phyloP scores from a whole-genome alignment of 129 eudicot genomes.

The Artemisia tridentata region DNA sequence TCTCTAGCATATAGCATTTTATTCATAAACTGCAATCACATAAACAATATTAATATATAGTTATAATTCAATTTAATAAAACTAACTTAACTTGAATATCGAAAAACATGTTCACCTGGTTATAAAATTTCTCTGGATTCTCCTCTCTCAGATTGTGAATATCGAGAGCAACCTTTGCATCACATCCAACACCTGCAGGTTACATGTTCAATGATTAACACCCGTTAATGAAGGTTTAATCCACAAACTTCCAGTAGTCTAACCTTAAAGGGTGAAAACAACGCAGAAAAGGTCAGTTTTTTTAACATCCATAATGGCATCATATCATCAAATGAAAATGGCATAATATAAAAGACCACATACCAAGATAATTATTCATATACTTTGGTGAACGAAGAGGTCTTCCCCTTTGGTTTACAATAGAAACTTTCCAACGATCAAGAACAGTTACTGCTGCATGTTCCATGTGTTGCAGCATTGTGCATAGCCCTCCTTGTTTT shows the following conservation, averaged over 20 bases:
- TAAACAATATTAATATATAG: neutral
- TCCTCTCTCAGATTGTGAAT: conserved; percentile 73
- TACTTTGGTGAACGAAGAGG: conserved; percentile 43
- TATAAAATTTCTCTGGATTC: conserved; percentile 77
- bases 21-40: conserved; percentile 64
- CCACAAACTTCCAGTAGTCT: too few relatives aligned
- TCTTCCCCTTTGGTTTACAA: conserved; percentile 55
- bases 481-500: conserved; percentile 76
- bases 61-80: neutral
- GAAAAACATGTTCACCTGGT: conserved; percentile 50
- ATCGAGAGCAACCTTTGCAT: conserved; percentile 91
- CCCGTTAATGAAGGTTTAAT: too few relatives aligned
- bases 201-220: neutral
- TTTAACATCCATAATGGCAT: too few relatives aligned
- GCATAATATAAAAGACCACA: neutral
- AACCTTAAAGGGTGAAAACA: too few relatives aligned
- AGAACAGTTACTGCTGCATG: conserved; percentile 87
- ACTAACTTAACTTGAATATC: neutral
- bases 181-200: conserved; percentile 77
- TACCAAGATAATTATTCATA: conserved; percentile 89
- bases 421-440: conserved; percentile 85
- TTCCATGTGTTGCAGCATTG: conserved; percentile 55
- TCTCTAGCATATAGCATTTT: conserved; percentile 83
- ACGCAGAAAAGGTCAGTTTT: too few relatives aligned
- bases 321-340: neutral